Conservation (phyloP, 1,284 basidiomycete genomes). For the Rhodotorula sp. region DNA sequence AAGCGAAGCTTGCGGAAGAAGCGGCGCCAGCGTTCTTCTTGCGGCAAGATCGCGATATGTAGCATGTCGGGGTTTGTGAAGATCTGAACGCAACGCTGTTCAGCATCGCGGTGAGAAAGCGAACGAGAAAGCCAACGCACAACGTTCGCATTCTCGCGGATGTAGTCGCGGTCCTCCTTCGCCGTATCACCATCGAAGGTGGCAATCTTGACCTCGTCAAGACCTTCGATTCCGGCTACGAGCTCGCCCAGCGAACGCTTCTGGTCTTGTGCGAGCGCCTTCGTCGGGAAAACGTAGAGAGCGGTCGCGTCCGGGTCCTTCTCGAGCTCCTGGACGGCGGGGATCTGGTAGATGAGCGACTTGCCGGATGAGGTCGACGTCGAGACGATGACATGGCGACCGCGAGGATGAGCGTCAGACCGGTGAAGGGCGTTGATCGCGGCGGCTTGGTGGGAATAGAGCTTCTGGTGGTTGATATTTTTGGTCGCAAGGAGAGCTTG, state of each 20-base stretch:
- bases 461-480: constrained; percentile 57
- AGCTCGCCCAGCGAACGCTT: constrained; percentile 66
- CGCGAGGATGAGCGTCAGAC: constrained; percentile 45
- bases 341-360: constrained; percentile 81
- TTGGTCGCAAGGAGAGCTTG: constrained; percentile 64
- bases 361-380: constrained; percentile 90
- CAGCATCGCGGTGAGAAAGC: constrained; percentile 51
- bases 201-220: constrained; percentile 64
- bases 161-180: constrained; percentile 56
- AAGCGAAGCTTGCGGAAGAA: constrained; percentile 67
- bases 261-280: constrained; percentile 91
- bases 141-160: constrained; percentile 50
- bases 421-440: constrained; percentile 66
- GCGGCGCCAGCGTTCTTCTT: constrained; percentile 80
- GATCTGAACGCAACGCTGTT: constrained; percentile 70
- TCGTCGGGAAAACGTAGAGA: constrained; percentile 86
- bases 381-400: constrained; percentile 78
- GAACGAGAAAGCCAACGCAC: constrained; percentile 4
- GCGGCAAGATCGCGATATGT: constrained; percentile 78
- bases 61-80: constrained; percentile 70
- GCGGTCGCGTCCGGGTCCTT: constrained; percentile 64
- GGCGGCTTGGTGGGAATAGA: constrained; percentile 76
- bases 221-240: constrained; percentile 61
- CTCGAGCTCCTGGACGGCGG: constrained; percentile 68
- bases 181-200: constrained; percentile 90